Conservation (phyloP, 2,329 filamentous ascomycete genomes). For the Colletotrichum karsti region DNA sequence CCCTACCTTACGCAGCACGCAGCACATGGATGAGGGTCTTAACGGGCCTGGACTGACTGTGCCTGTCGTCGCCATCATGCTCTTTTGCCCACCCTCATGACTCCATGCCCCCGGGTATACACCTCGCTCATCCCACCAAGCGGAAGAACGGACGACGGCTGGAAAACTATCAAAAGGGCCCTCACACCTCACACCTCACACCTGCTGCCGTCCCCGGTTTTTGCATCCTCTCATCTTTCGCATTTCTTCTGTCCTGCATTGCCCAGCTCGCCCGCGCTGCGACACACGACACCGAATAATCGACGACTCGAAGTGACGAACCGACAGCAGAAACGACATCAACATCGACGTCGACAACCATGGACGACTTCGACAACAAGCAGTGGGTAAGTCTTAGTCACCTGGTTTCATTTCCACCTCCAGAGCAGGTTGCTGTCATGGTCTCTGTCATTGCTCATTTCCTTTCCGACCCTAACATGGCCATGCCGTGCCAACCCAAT, state of each 20-base stretch:
- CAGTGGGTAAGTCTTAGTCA: conserved; percentile 54
- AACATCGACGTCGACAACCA: not conserved
- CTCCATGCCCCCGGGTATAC: conserved; percentile 2
- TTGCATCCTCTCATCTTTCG: conserved; percentile 2
- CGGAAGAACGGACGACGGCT: conserved; percentile 2
- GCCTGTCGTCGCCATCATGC: conserved; percentile 18
- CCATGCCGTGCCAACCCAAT: not conserved
- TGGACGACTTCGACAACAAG: conserved; percentile 49
- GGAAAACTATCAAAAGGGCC: conserved; percentile 21
- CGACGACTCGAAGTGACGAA: not conserved
- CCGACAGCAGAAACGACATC: not conserved
- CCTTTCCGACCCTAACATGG: not conserved
- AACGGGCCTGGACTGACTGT: conserved; percentile 21
- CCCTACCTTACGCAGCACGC: not conserved
- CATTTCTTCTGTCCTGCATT: not conserved
- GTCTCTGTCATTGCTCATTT: not conserved
- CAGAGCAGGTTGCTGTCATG: too few relatives aligned
- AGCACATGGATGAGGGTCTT: conserved; percentile 12
- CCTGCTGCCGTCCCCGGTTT: not conserved
- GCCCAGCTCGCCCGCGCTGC: not conserved
- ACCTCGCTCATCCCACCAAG: conserved; percentile 19
- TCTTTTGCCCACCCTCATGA: conserved; percentile 16
- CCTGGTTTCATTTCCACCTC: not conserved
- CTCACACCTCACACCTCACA: conserved; percentile 23
- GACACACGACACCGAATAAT: not conserved